These are phyloP conservation scores for Cryphonectria naterciae DNA, from an alignment of 2,329 filamentous ascomycete species.

Conservation along the genomic window DNA sequence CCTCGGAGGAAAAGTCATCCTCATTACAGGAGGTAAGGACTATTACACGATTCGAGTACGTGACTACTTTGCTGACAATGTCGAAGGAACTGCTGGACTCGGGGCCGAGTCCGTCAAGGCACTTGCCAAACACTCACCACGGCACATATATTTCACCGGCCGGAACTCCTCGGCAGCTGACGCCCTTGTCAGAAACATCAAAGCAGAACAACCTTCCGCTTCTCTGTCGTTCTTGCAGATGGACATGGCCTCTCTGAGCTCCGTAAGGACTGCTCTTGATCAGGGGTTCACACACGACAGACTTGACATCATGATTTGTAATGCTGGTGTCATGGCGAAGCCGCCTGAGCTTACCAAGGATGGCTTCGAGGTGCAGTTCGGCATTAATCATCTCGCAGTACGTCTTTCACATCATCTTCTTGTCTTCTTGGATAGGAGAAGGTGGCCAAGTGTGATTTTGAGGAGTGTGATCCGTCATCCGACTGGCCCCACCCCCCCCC, in stretches of 20 bases:
- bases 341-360: constrained; percentile 42
- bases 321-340: constrained; percentile 39
- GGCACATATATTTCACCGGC: constrained; percentile 37
- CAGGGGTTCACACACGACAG: constrained; percentile 27
- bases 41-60: background rate
- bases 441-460: background rate
- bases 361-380: constrained; percentile 43
- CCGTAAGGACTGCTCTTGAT: constrained; percentile 3
- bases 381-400: constrained; percentile 44
- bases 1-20: constrained; percentile 8
- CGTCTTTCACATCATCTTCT: background rate
- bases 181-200: constrained; percentile 41
- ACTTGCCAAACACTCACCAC: constrained; percentile 16
- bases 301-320: constrained; percentile 42
- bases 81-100: constrained; percentile 14
- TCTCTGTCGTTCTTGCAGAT: constrained; percentile 39
- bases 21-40: constrained; percentile 19
- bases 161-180: constrained; percentile 46
- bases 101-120: constrained; percentile 8
- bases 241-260: constrained; percentile 36
- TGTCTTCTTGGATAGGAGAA: background rate
- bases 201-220: constrained; percentile 30
- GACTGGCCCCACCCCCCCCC: background rate
- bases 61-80: background rate
- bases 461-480: background rate